Base-by-base conservation (phyloP, 371 early-diverging fungal genomes). In the Syncephalis plumigaleata region DNA sequence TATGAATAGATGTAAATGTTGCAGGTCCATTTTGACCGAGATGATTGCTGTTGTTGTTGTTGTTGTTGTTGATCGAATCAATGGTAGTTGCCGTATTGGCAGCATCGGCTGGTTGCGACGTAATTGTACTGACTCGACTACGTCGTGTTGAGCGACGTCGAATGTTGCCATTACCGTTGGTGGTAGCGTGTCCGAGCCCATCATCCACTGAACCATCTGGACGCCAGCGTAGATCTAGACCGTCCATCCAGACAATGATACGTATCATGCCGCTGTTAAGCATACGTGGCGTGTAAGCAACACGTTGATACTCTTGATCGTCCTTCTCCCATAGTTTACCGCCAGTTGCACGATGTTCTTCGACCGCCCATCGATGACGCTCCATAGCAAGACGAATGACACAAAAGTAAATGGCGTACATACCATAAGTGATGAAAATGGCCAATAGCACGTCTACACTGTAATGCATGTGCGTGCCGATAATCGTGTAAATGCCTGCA, bases 401-500 rank as follows among this genome's bases (percentile, higher is more conserved):
- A 15, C 18, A 40, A 20, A 43, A 43, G 43, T 43, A 43, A 11
- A 43, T 11, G 20, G 43, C 17, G 11, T 43, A 43, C 9, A 43
- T 13, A 18, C 43, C 43, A 43, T 9, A 17, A 24, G 43, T 43
- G 4, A 43, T 16, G 13, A 43, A 24, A 2, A 43, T 22, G 21
- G 43, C 43, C 18, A 43, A 24, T 13, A 43, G 11, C 3, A 43
- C 22, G 11, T 43, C 43, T 2, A 43, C 24, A 13, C 21, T 43
- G 43, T 43, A 43, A 11, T 43, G 43, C 43, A 43, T 43, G 22
- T 24, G 43, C 3, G 43, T 43, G 4, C 22, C 43, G 18, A 43
- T 9, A 22, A 43, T 43, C 4, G 18, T 43, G 22, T 22, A 24
- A 43, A 43, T 43, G 13, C 43, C 43, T 7, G 9, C 24, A 9